Evolutionary conservation across 2,329 filamentous ascomycete genomes (phyloP), one percentile per base, ranked within the genome.

Genomic region (Drechslerella stenobrocha): DNA sequence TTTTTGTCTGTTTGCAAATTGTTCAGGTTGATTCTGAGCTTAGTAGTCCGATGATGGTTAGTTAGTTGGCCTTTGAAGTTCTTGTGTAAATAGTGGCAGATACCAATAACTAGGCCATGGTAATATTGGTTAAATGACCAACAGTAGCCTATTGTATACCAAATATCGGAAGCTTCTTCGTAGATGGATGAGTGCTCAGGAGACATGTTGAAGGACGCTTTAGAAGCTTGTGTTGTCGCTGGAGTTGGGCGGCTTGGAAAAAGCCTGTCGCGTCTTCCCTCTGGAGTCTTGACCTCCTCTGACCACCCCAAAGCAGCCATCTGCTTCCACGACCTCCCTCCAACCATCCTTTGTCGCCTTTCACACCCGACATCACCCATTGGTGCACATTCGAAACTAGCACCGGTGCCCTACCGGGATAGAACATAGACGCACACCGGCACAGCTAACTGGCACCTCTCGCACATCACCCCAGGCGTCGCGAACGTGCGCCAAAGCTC

Each of bases 181-280:
- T 42, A 42, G 15, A n/a, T n/a, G n/a, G n/a, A 37, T 13, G 30
- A 6, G 30, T 6, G 30, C 11, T 37, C 34, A 13, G 34, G 34
- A 13, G 34, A 37, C 3, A 5, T 37, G 34, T 37, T 4, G 34
- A 37, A 37, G 34, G 34, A 9, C 15, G 34, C 23, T 13, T 26
- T 22, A 20, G 24, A 24, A 26, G 24, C 50, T 40, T 18, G 63
- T 47, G 63, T 67, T 67, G 63, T 45, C 13, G 23, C 52, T 53
- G 60, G 52, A 23, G 52, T 52, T 64, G 30, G 52, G 23, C 15
- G 53, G 47, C 26, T 57, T 52, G 20, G 55, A 52, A 66, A 66
- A 66, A 66, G 61, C 63, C 55, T 67, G 63, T 67, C 63, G 63
- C 63, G 63, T 67, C 63, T 67, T 67, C 63, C 61, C 26, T 52